Conservation (phyloP, 805 yeast species). For the Maudiozyma pseudohumilis region DNA sequence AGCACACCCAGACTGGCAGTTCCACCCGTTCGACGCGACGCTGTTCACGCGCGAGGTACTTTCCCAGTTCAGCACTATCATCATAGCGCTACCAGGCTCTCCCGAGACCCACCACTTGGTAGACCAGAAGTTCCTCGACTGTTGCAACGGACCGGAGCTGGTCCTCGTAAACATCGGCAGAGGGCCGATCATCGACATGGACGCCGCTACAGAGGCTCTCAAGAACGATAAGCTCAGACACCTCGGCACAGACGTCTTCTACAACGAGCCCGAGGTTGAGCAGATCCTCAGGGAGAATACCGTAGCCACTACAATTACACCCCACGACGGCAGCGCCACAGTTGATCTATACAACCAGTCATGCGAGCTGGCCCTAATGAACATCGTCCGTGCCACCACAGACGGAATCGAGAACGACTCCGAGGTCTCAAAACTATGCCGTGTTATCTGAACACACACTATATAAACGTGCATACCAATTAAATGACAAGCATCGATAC, state of each 20-base stretch:
- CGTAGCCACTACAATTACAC: constrained; percentile 38
- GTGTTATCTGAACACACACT: neutral
- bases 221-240: constrained; percentile 39
- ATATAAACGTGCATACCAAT: too few species aligned
- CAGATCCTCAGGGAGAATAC: constrained; percentile 12
- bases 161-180: constrained; percentile 50
- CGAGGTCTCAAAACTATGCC: neutral
- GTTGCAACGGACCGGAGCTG: constrained; percentile 14
- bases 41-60: constrained; percentile 23
- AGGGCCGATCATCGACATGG: constrained; percentile 45
- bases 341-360: constrained; percentile 36
- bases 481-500: too few species aligned
- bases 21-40: constrained; percentile 28
- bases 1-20: constrained; percentile 27
- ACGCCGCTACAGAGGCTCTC: constrained; percentile 36
- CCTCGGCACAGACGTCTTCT: constrained; percentile 54
- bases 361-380: constrained; percentile 27
- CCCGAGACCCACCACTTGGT: constrained; percentile 42
- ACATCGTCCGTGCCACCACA: constrained; percentile 10
- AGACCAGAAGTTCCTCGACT: constrained; percentile 32
- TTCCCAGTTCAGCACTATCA: constrained; percentile 39
- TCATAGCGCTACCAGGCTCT: constrained; percentile 49
- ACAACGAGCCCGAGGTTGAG: constrained; percentile 41
- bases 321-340: constrained; percentile 56
- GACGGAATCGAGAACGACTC: neutral